These are phyloP conservation scores for Hanseniaspora vineae DNA, from an alignment of 805 yeast species.

Conservation along the genomic window DNA sequence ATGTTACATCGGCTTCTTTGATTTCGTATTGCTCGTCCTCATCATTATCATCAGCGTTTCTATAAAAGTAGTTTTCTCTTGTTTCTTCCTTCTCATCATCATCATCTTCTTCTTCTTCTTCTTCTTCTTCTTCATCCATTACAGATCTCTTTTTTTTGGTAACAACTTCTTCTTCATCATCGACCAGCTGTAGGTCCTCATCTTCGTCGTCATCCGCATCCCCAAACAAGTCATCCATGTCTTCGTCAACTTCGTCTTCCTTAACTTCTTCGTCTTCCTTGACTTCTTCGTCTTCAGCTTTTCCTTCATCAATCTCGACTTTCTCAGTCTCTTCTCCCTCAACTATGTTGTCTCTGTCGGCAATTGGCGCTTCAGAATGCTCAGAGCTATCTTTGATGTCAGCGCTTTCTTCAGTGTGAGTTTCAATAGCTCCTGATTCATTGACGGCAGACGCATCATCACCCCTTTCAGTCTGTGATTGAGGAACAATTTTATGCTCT, in stretches of 20 bases:
- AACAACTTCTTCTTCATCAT: slow-evolving; percentile 16
- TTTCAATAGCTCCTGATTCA: slow-evolving; percentile 28
- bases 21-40: slow-evolving; percentile 22
- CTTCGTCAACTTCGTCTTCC: slow-evolving; percentile 21
- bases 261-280: slow-evolving; percentile 3
- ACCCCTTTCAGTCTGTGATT: too few relatives aligned
- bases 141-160: slow-evolving; percentile 10
- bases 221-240: slow-evolving; percentile 31
- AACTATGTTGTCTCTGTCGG: slow-evolving; percentile 1
- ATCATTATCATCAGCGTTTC: slow-evolving; percentile 1
- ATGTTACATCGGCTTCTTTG: slow-evolving; percentile 25
- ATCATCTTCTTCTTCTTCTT: slow-evolving; percentile 20
- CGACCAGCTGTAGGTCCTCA: too few relatives aligned
- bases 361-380: not conserved
- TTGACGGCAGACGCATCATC: slow-evolving; percentile 19
- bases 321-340: slow-evolving; percentile 3
- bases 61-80: slow-evolving; percentile 4
- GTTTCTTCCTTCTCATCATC: slow-evolving; percentile 18
- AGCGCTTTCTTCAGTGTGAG: slow-evolving; percentile 8
- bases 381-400: slow-evolving; percentile 10
- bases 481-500: too few relatives aligned
- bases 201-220: slow-evolving; percentile 20
- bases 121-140: slow-evolving; percentile 18
- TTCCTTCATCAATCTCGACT: slow-evolving; percentile 1
- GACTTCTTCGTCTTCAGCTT: slow-evolving; percentile 5